Evolutionary conservation across 2,329 filamentous ascomycete species (phyloP).

Genomic region (Alternaria gansuensis): DNA sequence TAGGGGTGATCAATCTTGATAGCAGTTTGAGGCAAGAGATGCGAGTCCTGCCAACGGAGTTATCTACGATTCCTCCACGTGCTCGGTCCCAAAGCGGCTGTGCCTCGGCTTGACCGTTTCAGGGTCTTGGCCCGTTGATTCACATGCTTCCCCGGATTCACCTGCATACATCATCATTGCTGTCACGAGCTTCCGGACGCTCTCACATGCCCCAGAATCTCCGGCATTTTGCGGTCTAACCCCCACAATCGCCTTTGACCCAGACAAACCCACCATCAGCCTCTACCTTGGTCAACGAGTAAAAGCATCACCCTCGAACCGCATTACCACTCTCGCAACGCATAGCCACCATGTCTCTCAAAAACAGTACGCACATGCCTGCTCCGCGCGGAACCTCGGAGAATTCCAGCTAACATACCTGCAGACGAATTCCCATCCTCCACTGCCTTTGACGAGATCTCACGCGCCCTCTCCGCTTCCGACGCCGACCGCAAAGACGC

Average conservation of each 20-base stretch:
- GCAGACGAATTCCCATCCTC: conserved; percentile 81
- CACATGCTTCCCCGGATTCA: conserved; percentile 38
- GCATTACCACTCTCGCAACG: not conserved
- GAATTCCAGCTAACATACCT: conserved; percentile 5
- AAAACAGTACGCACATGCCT: conserved; percentile 32
- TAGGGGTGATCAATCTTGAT: not conserved
- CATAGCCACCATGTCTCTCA: conserved; percentile 45
- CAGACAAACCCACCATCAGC: not conserved
- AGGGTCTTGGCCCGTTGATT: conserved; percentile 28
- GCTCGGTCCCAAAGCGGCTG: conserved; percentile 16
- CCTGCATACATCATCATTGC: conserved; percentile 25
- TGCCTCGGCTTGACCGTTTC: conserved; percentile 30
- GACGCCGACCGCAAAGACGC: conserved; percentile 83
- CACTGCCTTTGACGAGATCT: conserved; percentile 88
- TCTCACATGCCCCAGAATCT: conserved; percentile 32
- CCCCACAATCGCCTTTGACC: not conserved
- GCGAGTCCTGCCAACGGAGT: conserved; percentile 7
- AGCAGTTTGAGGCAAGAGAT: conserved; percentile 15
- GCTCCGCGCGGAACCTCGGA: not conserved
- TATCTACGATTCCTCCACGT: conserved; percentile 23
- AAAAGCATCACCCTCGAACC: conserved; percentile 1
- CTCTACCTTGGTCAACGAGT: not conserved
- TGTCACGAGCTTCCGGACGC: conserved; percentile 37
- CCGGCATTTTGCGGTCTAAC: not conserved
- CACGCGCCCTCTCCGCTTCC: conserved; percentile 71